phyloP scores from a whole-genome alignment of 257 asterid species.

The Cruciata laevipes region DNA sequence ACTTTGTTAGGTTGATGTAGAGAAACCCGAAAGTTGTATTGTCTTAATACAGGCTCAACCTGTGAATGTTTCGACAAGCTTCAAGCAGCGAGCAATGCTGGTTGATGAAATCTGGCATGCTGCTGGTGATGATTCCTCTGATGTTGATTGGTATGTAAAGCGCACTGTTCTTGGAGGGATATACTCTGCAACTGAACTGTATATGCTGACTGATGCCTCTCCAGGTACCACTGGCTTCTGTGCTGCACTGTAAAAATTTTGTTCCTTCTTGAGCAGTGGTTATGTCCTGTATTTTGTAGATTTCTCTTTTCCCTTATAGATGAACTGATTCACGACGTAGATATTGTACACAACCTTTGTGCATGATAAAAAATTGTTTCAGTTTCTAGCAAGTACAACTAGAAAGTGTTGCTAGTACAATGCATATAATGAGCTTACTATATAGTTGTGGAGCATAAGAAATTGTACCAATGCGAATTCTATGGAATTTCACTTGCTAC shows the following conservation, averaged over 20 bases:
- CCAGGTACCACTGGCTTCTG: slow-evolving; percentile 40
- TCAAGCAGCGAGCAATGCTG: slow-evolving; percentile 89
- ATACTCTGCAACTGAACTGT: slow-evolving; percentile 76
- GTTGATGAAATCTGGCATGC: slow-evolving; percentile 97
- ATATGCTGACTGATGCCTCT: slow-evolving; percentile 86
- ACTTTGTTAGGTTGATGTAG: not conserved
- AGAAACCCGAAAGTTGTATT: not conserved
- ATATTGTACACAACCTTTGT: not conserved
- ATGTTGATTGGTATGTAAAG: slow-evolving; percentile 73
- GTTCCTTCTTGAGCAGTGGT: not conserved
- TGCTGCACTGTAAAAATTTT: not conserved
- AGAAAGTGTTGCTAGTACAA: not conserved
- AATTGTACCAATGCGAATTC: not conserved
- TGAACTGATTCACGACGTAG: not conserved
- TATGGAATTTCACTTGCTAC: not conserved
- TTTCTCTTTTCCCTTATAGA: too few relatives aligned
- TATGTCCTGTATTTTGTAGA: not conserved
- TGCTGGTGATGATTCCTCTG: slow-evolving; percentile 64
- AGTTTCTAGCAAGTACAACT: not conserved
- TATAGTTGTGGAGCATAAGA: not conserved
- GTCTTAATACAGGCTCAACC: slow-evolving; percentile 62
- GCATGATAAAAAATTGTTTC: not conserved
- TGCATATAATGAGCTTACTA: not conserved
- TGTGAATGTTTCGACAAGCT: slow-evolving; percentile 61
- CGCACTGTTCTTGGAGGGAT: slow-evolving; percentile 86